Evolutionary conservation across 2,329 filamentous ascomycete genomes (phyloP).

Genomic region (Alternaria ethzedia): DNA sequence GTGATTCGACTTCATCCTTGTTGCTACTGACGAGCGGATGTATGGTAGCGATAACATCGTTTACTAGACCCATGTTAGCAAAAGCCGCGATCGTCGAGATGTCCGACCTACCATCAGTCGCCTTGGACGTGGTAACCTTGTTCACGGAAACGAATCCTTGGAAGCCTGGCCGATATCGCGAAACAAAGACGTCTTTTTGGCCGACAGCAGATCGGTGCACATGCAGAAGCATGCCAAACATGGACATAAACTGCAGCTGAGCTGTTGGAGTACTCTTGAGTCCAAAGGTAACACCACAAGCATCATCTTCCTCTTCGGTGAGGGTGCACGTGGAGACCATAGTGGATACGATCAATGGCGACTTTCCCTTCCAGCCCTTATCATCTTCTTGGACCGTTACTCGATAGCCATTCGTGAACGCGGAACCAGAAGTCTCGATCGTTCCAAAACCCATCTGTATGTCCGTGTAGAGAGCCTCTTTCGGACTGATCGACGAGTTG

Average conservation of each 20-base stretch:
- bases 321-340: conserved; percentile 10
- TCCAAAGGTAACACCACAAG: conserved; percentile 3
- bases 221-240: conserved; percentile 3
- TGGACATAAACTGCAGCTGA: not conserved
- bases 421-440: conserved; percentile 7
- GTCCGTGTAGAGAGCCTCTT: conserved; percentile 10
- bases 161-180: conserved; percentile 34
- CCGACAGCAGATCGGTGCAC: conserved; percentile 10
- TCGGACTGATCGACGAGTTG: conserved; percentile 2
- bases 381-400: conserved; percentile 15
- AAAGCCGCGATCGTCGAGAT: not conserved
- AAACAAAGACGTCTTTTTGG: conserved; percentile 30
- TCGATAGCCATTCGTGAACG: conserved; percentile 8
- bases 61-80: not conserved
- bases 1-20: not conserved
- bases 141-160: not conserved
- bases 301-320: not conserved
- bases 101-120: not conserved
- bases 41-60: not conserved
- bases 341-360: conserved; percentile 20
- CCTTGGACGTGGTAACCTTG: not conserved
- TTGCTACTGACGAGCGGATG: not conserved
- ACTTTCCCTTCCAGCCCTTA: conserved; percentile 6
- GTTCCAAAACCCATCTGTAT: conserved; percentile 22
- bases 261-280: conserved; percentile 7